Conservation (phyloP, 1,284 basidiomycete genomes). For the Ganoderma resinaceum region DNA sequence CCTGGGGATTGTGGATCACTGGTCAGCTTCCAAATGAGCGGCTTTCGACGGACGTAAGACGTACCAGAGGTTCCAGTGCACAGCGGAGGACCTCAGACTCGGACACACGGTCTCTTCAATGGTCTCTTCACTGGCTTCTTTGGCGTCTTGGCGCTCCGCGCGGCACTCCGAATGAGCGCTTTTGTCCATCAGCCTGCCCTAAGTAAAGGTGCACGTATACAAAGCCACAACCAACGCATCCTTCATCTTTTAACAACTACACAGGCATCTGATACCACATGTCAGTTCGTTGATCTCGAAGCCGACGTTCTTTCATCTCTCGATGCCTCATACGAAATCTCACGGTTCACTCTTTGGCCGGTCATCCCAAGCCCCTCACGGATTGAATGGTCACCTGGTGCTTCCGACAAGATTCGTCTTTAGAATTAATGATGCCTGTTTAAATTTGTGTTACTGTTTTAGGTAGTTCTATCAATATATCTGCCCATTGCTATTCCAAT, state of each 20-base stretch:
- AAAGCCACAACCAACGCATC: not conserved
- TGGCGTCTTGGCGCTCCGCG: not conserved
- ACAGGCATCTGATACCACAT: constrained; percentile 64
- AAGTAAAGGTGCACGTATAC: constrained; percentile 39
- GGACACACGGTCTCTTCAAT: too few relatives aligned
- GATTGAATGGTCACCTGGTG: constrained; percentile 70
- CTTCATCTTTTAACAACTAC: constrained; percentile 72
- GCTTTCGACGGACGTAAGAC: not conserved
- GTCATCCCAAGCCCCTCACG: constrained; percentile 50
- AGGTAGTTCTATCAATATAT: not conserved
- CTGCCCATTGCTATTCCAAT: not conserved
- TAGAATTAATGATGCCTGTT: not conserved
- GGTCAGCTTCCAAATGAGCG: not conserved
- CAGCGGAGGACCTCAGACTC: too few relatives aligned
- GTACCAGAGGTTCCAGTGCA: not conserved
- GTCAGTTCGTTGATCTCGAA: constrained; percentile 48
- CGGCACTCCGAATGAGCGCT: not conserved
- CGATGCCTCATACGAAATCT: constrained; percentile 58
- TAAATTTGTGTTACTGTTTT: too few relatives aligned
- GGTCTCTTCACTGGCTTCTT: too few relatives aligned
- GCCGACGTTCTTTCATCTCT: constrained; percentile 57
- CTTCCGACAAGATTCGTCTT: constrained; percentile 50
- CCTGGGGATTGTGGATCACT: not conserved
- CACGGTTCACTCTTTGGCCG: constrained; percentile 68
- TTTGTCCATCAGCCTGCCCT: constrained; percentile 49